A percentile compares a stretch with the other conserved stretches of the same genome.
Conservation (phyloP, 768 basidiomycete genomes). For the Boletus sp. region DNA sequence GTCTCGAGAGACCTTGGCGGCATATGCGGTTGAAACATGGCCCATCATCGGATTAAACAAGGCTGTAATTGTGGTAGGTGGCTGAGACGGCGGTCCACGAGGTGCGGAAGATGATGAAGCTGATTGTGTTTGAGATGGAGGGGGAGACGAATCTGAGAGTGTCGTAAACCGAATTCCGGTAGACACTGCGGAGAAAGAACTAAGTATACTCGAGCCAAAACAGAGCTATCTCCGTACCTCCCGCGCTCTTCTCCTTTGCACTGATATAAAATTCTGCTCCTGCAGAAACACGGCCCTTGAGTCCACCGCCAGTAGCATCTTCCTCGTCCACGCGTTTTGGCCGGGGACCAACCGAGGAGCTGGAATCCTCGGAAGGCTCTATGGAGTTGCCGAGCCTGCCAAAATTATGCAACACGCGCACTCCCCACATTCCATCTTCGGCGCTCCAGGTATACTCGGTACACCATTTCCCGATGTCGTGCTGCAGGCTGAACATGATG, state of each 20-base stretch:
- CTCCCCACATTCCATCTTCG: conserved; percentile 91
- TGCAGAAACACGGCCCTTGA: conserved; percentile 85
- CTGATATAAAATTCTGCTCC: conserved; percentile 95
- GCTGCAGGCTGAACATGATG: conserved; percentile 81
- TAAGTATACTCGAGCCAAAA: conserved; percentile 2
- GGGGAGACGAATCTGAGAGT: conserved; percentile 71
- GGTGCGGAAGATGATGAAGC: conserved; percentile 34
- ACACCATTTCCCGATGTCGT: conserved; percentile 89
- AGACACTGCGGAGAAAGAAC: conserved; percentile 55
- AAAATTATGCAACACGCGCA: conserved; percentile 88
- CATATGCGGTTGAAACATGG: conserved; percentile 87
- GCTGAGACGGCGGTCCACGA: conserved; percentile 49
- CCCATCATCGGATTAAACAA: conserved; percentile 96
- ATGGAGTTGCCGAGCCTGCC: conserved; percentile 53
- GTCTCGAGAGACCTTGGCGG: conserved; percentile 81
- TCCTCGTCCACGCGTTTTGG: conserved; percentile 91
- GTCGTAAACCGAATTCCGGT: conserved; percentile 95
- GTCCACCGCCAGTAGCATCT: conserved; percentile 86
- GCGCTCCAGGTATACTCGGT: conserved; percentile 94
- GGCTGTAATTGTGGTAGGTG: conserved; percentile 92
- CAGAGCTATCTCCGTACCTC: conserved; percentile 47
- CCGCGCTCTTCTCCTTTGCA: conserved; percentile 88
- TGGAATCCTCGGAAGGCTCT: conserved; percentile 35
- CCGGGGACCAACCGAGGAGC: conserved; percentile 28
- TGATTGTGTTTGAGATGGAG: conserved; percentile 54